Evolutionary conservation across 2,329 filamentous ascomycete species (phyloP).

Genomic region (Talaromyces sp.): DNA sequence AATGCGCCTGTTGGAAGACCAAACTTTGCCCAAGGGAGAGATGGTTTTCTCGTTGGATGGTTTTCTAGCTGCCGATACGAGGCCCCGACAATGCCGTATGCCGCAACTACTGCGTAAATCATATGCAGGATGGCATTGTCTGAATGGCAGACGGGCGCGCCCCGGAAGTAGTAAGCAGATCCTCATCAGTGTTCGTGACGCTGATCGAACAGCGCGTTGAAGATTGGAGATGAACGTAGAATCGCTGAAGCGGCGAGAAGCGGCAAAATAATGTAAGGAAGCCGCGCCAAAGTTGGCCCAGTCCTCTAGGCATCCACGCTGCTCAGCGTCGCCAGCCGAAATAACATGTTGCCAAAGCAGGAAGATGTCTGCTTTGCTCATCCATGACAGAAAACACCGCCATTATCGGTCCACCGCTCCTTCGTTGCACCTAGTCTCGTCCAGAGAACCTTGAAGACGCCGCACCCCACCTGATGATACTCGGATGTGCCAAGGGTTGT

Average conservation of each 20-base stretch:
- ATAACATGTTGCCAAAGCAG: background rate
- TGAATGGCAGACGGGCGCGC: background rate
- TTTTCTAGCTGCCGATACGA: background rate
- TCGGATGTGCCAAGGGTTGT: background rate
- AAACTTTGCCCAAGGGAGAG: background rate
- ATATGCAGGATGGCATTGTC: background rate
- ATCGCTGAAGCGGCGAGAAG: background rate
- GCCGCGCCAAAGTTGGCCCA: background rate
- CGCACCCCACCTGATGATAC: conserved; percentile 8
- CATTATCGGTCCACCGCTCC: background rate
- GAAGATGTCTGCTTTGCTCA: background rate
- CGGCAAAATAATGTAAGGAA: background rate
- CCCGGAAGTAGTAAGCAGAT: background rate
- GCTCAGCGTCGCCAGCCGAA: background rate
- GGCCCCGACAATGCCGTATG: background rate
- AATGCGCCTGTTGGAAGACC: background rate
- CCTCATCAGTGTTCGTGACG: background rate
- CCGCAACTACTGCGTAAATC: background rate
- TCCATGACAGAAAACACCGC: background rate
- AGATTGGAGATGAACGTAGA: background rate
- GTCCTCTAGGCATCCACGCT: background rate
- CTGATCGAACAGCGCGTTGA: background rate
- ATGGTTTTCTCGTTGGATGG: background rate
- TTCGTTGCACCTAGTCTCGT: background rate
- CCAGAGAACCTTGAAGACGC: conserved; percentile 8